Percentiles rank a stretch among this genome's conserved stretches.
Conservation (phyloP, 1,284 basidiomycete species). For the Tilletiaria anomala region DNA sequence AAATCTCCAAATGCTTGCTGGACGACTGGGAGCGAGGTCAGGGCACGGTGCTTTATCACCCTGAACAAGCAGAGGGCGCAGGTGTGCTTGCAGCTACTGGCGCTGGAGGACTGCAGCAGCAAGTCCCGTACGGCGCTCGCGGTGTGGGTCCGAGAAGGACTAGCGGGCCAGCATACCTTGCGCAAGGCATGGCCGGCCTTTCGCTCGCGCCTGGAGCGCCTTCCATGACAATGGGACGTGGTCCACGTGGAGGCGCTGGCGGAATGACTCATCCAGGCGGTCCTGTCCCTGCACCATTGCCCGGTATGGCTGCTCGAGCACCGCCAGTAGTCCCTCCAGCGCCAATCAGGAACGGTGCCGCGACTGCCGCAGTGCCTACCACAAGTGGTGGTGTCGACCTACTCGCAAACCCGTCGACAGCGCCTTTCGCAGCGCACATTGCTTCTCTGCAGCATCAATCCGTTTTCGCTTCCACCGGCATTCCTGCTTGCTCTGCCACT, state of each 20-base stretch:
- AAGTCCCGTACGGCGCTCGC: constrained; percentile 15
- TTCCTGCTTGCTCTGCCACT: too few relatives aligned
- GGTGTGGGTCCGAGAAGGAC: constrained; percentile 38
- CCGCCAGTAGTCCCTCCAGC: too few relatives aligned
- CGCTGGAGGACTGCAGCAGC: constrained; percentile 30
- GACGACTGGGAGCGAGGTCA: constrained; percentile 91
- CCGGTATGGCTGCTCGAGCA: too few relatives aligned
- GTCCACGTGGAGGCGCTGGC: background rate
- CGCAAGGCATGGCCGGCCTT: constrained; percentile 8
- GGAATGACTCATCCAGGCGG: background rate
- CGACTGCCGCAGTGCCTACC: too few relatives aligned
- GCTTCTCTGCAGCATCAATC: too few relatives aligned
- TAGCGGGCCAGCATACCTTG: constrained; percentile 18
- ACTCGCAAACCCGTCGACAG: too few relatives aligned
- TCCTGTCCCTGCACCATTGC: too few relatives aligned
- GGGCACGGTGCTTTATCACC: constrained; percentile 73
- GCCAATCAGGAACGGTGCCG: too few relatives aligned
- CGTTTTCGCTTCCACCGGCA: too few relatives aligned
- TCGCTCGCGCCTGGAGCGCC: background rate
- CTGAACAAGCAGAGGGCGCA: constrained; percentile 42
- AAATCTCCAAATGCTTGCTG: constrained; percentile 85
- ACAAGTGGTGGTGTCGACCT: too few relatives aligned
- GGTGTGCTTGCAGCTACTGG: constrained; percentile 45
- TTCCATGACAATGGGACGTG: background rate
- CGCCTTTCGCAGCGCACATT: too few relatives aligned